These are phyloP conservation scores for Pseudomicrostroma phylloplanum DNA, from an alignment of 1,284 basidiomycete species.

Conservation along the genomic window DNA sequence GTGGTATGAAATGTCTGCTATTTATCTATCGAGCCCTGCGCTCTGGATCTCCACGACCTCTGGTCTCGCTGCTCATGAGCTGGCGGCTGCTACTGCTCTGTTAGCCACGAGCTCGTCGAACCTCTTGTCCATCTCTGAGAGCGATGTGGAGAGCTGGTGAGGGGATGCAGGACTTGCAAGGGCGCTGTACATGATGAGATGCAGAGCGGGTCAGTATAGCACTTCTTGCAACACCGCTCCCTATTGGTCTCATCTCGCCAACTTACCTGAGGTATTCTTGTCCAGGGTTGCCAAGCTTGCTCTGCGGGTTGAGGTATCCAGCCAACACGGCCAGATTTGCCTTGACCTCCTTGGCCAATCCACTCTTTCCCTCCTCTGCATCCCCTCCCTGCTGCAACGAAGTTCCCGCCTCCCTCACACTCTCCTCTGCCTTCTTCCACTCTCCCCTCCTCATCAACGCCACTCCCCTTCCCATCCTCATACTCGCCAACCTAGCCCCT, in stretches of 20 bases:
- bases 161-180: conserved; percentile 6
- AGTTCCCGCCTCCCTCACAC: conserved; percentile 1
- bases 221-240: background rate
- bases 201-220: background rate
- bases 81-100: background rate
- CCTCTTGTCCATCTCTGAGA: conserved; percentile 3
- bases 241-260: background rate
- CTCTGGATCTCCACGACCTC: background rate
- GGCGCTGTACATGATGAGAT: background rate
- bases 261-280: conserved; percentile 5
- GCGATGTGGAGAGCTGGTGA: background rate
- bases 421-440: conserved; percentile 1
- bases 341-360: background rate
- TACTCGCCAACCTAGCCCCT: background rate
- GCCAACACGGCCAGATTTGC: conserved; percentile 4
- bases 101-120: conserved; percentile 4
- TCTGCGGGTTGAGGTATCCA: conserved; percentile 3
- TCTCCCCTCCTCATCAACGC: conserved; percentile 5
- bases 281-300: conserved; percentile 1
- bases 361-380: background rate
- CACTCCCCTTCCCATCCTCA: conserved; percentile 5
- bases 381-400: background rate
- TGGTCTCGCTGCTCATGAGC: background rate
- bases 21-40: background rate
- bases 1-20: too few species aligned